Percentiles rank a stretch among this genome's conserved stretches.
Evolutionary conservation across 2,329 filamentous ascomycete species (phyloP).

Genomic region (Diaporthe sp.): DNA sequence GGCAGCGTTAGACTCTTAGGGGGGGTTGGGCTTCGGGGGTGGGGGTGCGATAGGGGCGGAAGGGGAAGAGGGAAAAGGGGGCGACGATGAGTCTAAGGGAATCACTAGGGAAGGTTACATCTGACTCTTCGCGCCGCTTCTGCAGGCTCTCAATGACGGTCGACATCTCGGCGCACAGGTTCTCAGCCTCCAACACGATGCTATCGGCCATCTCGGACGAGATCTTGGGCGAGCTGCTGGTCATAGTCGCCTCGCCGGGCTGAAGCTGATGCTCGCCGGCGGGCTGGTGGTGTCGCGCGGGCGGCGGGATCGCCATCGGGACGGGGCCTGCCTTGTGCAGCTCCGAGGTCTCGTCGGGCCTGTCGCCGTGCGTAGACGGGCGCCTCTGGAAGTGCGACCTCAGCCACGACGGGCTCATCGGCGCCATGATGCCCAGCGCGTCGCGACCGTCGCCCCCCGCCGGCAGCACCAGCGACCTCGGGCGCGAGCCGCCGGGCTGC

Average conservation of each 20-base stretch:
- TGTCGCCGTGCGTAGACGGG: slow-evolving; percentile 13
- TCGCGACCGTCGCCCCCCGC: slow-evolving; percentile 16
- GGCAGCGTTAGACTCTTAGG: no score
- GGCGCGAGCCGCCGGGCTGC: slow-evolving; percentile 26
- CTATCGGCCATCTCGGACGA: slow-evolving; percentile 45
- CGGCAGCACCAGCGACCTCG: slow-evolving; percentile 31
- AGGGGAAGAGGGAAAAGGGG: not conserved
- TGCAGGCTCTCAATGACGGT: slow-evolving; percentile 65
- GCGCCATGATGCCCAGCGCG: slow-evolving; percentile 37
- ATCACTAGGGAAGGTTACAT: slow-evolving; percentile 52
- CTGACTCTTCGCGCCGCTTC: slow-evolving; percentile 71
- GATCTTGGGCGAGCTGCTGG: slow-evolving; percentile 33
- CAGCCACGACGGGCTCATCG: slow-evolving; percentile 41
- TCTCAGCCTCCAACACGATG: slow-evolving; percentile 53
- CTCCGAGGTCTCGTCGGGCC: slow-evolving; percentile 28
- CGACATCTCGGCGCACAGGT: slow-evolving; percentile 65
- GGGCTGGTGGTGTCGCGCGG: not conserved
- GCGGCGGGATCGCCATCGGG: not conserved
- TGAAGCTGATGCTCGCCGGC: slow-evolving; percentile 37
- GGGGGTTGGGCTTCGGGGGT: no score
- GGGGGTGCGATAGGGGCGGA: not conserved
- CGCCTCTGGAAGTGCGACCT: slow-evolving; percentile 38
- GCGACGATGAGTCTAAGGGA: not conserved
- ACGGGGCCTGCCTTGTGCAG: slow-evolving; percentile 15
- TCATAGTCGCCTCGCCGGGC: slow-evolving; percentile 24